phyloP scores from a whole-genome alignment of 169 alveolate species.

The Eimeria nieschulzi region DNA sequence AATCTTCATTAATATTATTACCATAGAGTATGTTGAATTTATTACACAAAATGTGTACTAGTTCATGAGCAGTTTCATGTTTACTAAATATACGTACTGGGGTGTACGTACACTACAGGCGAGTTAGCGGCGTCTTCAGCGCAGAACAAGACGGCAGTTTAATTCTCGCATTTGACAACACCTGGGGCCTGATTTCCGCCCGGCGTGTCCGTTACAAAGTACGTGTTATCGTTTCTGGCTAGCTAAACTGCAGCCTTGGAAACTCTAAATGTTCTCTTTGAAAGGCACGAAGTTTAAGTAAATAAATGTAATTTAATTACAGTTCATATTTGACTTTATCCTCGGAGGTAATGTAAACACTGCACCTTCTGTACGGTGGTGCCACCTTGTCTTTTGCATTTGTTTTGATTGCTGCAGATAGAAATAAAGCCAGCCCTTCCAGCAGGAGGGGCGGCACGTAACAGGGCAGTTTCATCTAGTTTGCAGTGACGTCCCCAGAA shows the following conservation, averaged over 20 bases:
- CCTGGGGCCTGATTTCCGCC: slow-evolving; percentile 77
- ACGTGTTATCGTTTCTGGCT: neutral
- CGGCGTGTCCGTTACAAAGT: slow-evolving; percentile 75
- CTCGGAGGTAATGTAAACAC: too few species aligned
- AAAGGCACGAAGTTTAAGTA: too few species aligned
- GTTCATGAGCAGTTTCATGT: too few species aligned
- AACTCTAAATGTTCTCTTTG: too few species aligned
- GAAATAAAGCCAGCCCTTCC: slow-evolving; percentile 35
- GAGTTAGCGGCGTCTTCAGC: slow-evolving; percentile 63
- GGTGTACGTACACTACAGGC: slow-evolving; percentile 30
- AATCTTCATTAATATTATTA: neutral
- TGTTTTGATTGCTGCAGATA: slow-evolving; percentile 32
- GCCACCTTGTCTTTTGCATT: neutral
- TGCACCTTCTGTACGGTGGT: neutral
- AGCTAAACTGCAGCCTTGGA: neutral
- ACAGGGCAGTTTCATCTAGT: slow-evolving; percentile 3
- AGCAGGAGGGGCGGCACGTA: slow-evolving; percentile 46
- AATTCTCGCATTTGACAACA: slow-evolving; percentile 67
- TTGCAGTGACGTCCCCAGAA: neutral
- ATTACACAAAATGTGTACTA: neutral
- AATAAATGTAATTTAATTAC: too few species aligned
- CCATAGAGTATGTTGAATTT: too few species aligned
- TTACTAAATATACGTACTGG: too few species aligned
- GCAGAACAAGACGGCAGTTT: slow-evolving; percentile 69
- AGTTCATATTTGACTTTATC: too few species aligned